Evolutionary conservation across 2,329 filamentous ascomycete genomes (phyloP).

Genomic region (Penicillium oxalicum): DNA sequence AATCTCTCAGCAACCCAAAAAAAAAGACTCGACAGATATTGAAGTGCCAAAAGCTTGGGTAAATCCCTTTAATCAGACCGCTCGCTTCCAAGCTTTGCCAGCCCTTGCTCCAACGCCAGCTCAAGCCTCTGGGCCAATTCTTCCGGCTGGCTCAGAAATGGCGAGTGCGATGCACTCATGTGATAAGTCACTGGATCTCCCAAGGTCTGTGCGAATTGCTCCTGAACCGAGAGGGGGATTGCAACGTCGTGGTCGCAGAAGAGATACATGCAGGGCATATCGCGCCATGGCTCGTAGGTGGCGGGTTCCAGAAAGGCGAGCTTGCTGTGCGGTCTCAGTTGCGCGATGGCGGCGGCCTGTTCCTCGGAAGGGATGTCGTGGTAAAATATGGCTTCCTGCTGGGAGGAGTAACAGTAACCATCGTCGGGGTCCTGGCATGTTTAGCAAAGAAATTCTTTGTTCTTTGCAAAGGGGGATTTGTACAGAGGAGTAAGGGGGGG

Average conservation of each 20-base stretch:
- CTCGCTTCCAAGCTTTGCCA: constrained; percentile 9
- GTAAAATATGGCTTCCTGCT: constrained; percentile 22
- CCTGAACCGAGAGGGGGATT: constrained; percentile 27
- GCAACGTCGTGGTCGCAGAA: constrained; percentile 32
- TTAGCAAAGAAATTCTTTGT: background rate
- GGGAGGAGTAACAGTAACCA: constrained; percentile 13
- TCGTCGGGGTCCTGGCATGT: constrained; percentile 9
- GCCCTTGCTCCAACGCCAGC: constrained; percentile 19
- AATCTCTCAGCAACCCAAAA: no score
- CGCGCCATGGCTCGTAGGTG: constrained; percentile 28
- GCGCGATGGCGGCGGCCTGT: constrained; percentile 18
- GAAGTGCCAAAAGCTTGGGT: no score
- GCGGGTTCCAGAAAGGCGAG: constrained; percentile 20
- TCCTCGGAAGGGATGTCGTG: constrained; percentile 24
- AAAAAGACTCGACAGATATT: no score
- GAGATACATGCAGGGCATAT: constrained; percentile 31
- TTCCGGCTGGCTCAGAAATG: constrained; percentile 35
- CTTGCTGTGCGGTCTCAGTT: constrained; percentile 21
- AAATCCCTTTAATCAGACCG: no score
- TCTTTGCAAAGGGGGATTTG: background rate
- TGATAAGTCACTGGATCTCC: constrained; percentile 28
- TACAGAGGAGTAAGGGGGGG: no score
- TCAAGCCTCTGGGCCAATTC: constrained; percentile 31
- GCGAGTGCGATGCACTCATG: constrained; percentile 34
- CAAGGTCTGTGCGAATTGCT: constrained; percentile 24